Evolutionary conservation across 169 alveolate species (phyloP).

Genomic region (Plasmodium vivax): DNA sequence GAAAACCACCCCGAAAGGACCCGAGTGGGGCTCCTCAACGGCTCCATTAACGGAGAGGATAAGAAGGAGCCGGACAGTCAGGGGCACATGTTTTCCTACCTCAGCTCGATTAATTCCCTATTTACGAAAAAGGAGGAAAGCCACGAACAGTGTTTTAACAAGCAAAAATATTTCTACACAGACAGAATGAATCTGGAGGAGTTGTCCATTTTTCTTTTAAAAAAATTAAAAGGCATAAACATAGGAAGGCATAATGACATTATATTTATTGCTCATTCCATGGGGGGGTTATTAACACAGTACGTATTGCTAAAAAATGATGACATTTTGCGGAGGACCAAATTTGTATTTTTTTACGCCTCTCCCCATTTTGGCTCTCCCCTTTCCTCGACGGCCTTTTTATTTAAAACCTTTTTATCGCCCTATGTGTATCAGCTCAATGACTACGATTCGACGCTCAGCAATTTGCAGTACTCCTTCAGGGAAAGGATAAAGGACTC

Average conservation of each 20-base stretch:
- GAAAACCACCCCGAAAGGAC: background rate
- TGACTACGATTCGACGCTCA: slow-evolving; percentile 21
- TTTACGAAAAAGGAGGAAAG: slow-evolving; percentile 25
- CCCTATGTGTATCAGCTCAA: slow-evolving; percentile 63
- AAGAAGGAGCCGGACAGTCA: background rate
- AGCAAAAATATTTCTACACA: slow-evolving; percentile 62
- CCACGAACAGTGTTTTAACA: background rate
- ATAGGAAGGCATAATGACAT: slow-evolving; percentile 55
- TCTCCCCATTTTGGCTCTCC: slow-evolving; percentile 72
- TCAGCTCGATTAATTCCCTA: slow-evolving; percentile 15
- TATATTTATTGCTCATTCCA: slow-evolving; percentile 64
- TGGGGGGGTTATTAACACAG: slow-evolving; percentile 74
- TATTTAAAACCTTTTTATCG: slow-evolving; percentile 33
- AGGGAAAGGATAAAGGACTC: slow-evolving; percentile 32
- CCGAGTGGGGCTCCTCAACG: background rate
- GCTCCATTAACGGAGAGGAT: background rate
- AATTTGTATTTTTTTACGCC: slow-evolving; percentile 60
- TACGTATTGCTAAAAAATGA: slow-evolving; percentile 44
- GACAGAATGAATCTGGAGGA: slow-evolving; percentile 65
- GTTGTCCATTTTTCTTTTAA: slow-evolving; percentile 28
- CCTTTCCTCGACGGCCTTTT: slow-evolving; percentile 29
- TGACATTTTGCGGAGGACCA: slow-evolving; percentile 50
- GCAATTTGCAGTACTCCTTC: slow-evolving; percentile 31
- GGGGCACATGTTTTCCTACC: background rate
- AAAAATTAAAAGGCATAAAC: slow-evolving; percentile 54